Evolutionary conservation across 192 early-diverging fungal species (phyloP).

Genomic region (Linnemannia zychae): DNA sequence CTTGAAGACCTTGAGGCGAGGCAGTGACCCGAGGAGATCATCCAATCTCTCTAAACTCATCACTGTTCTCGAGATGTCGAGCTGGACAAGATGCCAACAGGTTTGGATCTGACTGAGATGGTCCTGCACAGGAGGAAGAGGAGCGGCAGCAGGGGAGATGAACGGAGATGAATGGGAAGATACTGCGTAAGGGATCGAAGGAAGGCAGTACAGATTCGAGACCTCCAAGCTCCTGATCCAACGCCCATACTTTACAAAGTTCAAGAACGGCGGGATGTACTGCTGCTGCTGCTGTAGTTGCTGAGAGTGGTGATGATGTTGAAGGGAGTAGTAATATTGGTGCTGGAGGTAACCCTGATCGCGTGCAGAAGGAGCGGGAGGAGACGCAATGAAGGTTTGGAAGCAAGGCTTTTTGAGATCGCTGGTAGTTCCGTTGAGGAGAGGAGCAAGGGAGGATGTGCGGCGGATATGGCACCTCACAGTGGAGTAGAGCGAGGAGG

Average conservation of each 20-base stretch:
- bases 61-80: constrained; percentile 40
- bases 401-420: not conserved
- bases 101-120: constrained; percentile 43
- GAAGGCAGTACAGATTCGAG: constrained; percentile 30
- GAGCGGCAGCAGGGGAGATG: too few relatives aligned
- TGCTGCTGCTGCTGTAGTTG: constrained; percentile 15
- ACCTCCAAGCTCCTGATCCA: constrained; percentile 38
- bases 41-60: constrained; percentile 49
- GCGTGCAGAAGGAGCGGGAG: not conserved
- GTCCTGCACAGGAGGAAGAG: constrained; percentile 17
- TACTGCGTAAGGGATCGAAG: not conserved
- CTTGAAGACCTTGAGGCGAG: constrained; percentile 41
- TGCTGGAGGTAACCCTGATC: not conserved
- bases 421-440: not conserved
- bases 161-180: not conserved
- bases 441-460: not conserved
- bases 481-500: constrained; percentile 38
- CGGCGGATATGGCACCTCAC: constrained; percentile 28
- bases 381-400: not conserved
- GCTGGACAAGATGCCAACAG: constrained; percentile 28
- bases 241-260: constrained; percentile 37
- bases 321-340: not conserved
- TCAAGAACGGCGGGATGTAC: constrained; percentile 25
- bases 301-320: not conserved
- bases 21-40: constrained; percentile 30